Evolutionary conservation across 495 filamentous ascomycete genomes (phyloP).

Genomic region (Pyronema domesticum): DNA sequence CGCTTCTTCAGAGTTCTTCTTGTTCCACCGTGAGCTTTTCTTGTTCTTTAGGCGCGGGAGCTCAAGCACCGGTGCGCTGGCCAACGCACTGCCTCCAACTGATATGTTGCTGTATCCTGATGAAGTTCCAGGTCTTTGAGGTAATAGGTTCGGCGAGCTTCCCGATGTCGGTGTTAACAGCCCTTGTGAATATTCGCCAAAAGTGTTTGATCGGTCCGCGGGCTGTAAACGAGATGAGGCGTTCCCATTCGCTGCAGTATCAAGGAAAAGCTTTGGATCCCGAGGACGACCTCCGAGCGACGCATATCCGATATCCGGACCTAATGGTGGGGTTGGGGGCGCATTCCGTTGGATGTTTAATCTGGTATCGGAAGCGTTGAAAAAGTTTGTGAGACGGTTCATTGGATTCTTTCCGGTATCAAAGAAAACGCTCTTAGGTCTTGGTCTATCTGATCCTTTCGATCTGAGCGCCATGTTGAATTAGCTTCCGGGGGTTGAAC

Average conservation of each 20-base stretch:
- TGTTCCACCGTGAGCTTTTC: not conserved
- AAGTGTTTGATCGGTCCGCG: too few species aligned
- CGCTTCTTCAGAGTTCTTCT: not conserved
- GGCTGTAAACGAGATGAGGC: too few species aligned
- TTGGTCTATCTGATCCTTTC: not conserved
- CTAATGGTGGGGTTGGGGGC: slow-evolving; percentile 1
- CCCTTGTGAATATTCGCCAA: not conserved
- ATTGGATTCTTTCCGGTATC: not conserved
- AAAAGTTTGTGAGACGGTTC: slow-evolving; percentile 5
- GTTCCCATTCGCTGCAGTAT: too few species aligned
- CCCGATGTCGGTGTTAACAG: not conserved
- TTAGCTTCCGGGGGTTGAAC: too few species aligned
- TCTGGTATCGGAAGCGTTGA: not conserved
- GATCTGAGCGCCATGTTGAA: too few species aligned
- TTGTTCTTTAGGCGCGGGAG: not conserved
- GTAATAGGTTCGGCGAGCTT: not conserved
- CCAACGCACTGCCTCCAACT: not conserved
- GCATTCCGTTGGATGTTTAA: not conserved
- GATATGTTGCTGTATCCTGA: not conserved
- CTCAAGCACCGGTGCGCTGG: not conserved
- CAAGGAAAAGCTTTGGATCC: too few species aligned
- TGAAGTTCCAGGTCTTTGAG: not conserved
- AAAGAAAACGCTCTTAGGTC: slow-evolving; percentile 1
- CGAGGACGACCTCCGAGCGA: not conserved
- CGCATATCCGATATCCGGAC: not conserved